Percentiles rank a stretch among this genome's conserved stretches.
Evolutionary conservation across 225 moss, liverwort and hornwort genomes (phyloP).

Genomic region (Rhytidiadelphus loreus): DNA sequence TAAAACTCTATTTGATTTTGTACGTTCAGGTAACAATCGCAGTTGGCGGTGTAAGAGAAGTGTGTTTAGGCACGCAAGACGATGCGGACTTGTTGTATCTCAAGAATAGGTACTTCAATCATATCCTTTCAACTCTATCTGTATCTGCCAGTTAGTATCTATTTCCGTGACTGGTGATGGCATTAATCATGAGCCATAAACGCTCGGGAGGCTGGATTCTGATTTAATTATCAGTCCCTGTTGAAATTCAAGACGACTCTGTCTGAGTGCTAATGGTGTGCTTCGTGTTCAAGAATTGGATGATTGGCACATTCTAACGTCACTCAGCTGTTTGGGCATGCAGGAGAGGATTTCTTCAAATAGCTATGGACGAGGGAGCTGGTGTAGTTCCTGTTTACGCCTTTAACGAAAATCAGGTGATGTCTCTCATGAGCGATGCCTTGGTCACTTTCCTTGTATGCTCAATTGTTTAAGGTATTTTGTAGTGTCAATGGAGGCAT

Average conservation of each 20-base stretch:
- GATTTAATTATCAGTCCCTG: not conserved
- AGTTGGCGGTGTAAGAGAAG: constrained; percentile 79
- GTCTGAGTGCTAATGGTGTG: not conserved
- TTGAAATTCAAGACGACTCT: not conserved
- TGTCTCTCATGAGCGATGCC: not conserved
- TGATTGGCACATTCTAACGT: not conserved
- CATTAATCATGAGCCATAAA: not conserved
- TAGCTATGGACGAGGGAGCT: constrained; percentile 66
- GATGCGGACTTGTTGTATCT: constrained; percentile 44
- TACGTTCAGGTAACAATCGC: constrained; percentile 63
- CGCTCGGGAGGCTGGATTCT: not conserved
- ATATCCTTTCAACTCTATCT: not conserved
- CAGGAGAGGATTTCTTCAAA: constrained; percentile 73
- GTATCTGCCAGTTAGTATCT: not conserved
- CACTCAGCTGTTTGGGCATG: not conserved
- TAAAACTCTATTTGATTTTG: not conserved
- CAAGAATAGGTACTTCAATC: constrained; percentile 18
- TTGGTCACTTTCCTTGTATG: no score
- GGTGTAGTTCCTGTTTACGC: constrained; percentile 85
- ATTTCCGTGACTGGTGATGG: not conserved
- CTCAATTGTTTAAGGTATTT: not conserved
- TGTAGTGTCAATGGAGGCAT: not conserved
- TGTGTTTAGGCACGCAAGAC: constrained; percentile 71
- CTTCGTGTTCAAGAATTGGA: not conserved
- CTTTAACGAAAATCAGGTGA: constrained; percentile 84